Percentiles rank a stretch among this genome's conserved stretches.
Evolutionary conservation across 371 early-diverging fungal genomes (phyloP).

Genomic region (Rhizomucor pusillus): DNA sequence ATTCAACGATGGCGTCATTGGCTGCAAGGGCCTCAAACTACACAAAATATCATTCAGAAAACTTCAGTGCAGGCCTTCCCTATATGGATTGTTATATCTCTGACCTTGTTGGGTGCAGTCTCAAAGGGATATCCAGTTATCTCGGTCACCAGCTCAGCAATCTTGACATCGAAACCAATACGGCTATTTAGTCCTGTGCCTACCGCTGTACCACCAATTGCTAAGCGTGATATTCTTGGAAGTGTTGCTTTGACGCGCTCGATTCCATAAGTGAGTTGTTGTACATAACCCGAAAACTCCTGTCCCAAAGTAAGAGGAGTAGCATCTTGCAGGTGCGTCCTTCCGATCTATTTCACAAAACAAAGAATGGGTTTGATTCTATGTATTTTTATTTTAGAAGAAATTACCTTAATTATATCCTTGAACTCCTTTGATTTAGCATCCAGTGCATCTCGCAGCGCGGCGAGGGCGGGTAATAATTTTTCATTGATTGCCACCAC

Average conservation of each 20-base stretch:
- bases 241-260: constrained; percentile 69
- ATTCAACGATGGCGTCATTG: constrained; percentile 88
- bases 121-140: constrained; percentile 74
- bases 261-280: constrained; percentile 73
- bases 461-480: constrained; percentile 70
- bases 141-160: constrained; percentile 72
- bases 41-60: neutral
- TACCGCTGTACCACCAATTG: constrained; percentile 91
- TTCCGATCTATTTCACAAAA: constrained; percentile 55
- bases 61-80: too few relatives aligned
- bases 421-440: constrained; percentile 64
- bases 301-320: constrained; percentile 87
- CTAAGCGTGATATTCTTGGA: constrained; percentile 76
- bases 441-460: constrained; percentile 64
- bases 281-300: constrained; percentile 88
- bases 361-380: neutral
- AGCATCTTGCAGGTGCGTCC: constrained; percentile 88
- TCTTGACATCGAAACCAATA: constrained; percentile 71
- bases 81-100: neutral
- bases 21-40: constrained; percentile 88
- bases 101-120: constrained; percentile 83
- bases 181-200: constrained; percentile 88
- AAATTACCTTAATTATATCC: constrained; percentile 66
- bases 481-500: constrained; percentile 67
- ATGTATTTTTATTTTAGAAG: neutral